Percentiles rank a stretch among this genome's conserved stretches.
These are phyloP conservation scores for Sporothrix euskadiensis DNA, from an alignment of 2,329 filamentous ascomycete species.

Conservation along the genomic window DNA sequence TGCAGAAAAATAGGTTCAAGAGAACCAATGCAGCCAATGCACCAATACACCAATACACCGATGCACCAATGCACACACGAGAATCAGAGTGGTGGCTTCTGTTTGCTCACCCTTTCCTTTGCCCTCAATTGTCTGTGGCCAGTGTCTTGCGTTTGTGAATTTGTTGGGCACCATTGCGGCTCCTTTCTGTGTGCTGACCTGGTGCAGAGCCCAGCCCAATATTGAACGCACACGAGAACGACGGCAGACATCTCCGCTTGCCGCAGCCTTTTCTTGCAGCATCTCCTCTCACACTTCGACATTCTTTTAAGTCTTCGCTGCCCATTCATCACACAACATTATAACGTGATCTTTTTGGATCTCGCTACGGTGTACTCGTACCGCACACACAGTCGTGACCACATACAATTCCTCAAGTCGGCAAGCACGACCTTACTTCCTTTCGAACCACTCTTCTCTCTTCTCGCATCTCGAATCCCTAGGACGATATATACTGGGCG, in stretches of 20 bases:
- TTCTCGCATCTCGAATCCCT: not conserved
- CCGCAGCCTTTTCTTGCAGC: not conserved
- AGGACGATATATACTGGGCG: not conserved
- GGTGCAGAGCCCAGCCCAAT: conserved; percentile 19
- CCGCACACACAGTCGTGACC: not conserved
- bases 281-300: not conserved
- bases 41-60: not conserved
- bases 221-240: not conserved
- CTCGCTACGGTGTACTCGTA: not conserved
- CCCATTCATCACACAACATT: not conserved
- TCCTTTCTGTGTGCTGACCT: not conserved
- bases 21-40: conserved; percentile 17
- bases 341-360: conserved; percentile 15
- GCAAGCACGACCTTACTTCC: not conserved
- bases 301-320: not conserved
- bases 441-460: conserved; percentile 11
- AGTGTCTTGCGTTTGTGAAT: not conserved
- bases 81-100: not conserved
- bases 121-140: not conserved
- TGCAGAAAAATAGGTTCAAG: not conserved
- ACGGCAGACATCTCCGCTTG: not conserved
- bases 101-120: not conserved
- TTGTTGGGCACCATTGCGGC: conserved; percentile 26
- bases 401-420: not conserved
- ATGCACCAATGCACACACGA: conserved; percentile 9